Evolutionary conservation across 1,139 yeast genomes (phyloP).

Genomic region (Sugiyamaella pinicola): DNA sequence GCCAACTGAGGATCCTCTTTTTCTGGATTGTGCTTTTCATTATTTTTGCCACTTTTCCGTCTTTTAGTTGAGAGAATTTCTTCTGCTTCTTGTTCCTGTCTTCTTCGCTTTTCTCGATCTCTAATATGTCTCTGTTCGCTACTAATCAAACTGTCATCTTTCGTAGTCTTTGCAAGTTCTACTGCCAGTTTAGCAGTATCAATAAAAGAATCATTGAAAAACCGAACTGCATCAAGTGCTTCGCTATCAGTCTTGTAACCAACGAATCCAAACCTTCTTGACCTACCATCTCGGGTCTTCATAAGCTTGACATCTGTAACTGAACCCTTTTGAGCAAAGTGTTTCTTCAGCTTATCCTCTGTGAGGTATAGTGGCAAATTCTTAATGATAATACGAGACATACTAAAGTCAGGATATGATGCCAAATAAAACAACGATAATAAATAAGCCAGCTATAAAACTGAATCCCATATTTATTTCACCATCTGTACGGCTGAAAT

Average conservation of each 20-base stretch:
- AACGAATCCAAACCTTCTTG: constrained; percentile 90
- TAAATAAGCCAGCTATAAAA: too few species aligned
- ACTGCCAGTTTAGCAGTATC: constrained; percentile 83
- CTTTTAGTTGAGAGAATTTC: constrained; percentile 43
- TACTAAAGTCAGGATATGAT: constrained; percentile 18
- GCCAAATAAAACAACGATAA: neutral
- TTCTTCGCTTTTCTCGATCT: constrained; percentile 50
- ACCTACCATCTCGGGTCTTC: constrained; percentile 78
- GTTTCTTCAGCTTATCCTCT: constrained; percentile 72
- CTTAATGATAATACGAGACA: constrained; percentile 94
- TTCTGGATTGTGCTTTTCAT: neutral
- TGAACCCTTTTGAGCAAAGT: constrained; percentile 58
- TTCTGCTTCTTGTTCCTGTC: constrained; percentile 39
- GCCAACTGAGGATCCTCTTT: constrained; percentile 62
- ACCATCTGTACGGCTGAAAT: constrained; percentile 12
- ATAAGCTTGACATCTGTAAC: constrained; percentile 89
- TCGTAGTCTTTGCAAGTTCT: constrained; percentile 80
- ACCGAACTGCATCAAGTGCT: constrained; percentile 76
- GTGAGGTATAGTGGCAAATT: constrained; percentile 81
- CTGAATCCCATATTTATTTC: neutral
- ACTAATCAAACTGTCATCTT: constrained; percentile 75
- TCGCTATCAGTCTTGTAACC: constrained; percentile 75
- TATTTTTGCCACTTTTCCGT: constrained; percentile 48
- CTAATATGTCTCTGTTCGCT: constrained; percentile 60
- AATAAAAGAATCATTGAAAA: constrained; percentile 75